Base-by-base conservation (phyloP, 805 yeast species). In the Alloascoidea hylecoeti region DNA sequence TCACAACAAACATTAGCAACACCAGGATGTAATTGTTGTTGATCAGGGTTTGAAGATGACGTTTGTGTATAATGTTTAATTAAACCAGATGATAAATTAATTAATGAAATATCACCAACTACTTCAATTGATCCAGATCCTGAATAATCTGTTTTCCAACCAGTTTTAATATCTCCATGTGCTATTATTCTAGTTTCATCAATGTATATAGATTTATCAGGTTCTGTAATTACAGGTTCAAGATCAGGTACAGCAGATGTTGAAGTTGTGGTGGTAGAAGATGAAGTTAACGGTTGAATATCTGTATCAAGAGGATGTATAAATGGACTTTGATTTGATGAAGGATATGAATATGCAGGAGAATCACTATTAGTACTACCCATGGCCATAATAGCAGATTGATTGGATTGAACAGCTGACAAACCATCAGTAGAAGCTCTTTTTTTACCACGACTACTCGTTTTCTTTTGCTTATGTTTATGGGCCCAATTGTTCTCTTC, bases 91-190 rank as follows among this genome's bases (percentile, higher is more conserved):
- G 30, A 9, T 9, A n/a, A 9, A 9, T 23, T 23, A 9, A 23
- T 9, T n/a, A 23, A n/a, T 9, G 13, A 9, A n/a, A 23, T 9
- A 9, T 23, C 13, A 23, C 13, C 30, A n/a, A 23, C 13, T 9
- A 86, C 55, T 55, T 85, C 95, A 42, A 88, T 77, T 39, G 72
- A 66, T 3, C 98, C 98, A 35, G 67, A 66, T n/a, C 30, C 30
- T 3, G 75, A 58, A 52, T 79, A 88, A 56, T 92, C 98, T 1
- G 92, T 75, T 55, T 92, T 92, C 99, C 99, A 92, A 3, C 99
- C 99, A 18, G 71, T 66, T 51, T 81, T 83, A 50, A 85, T 58
- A 42, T 83, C 95, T 6, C 96, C 96, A 39, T 75, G 70, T 9
- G 78, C 70, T 4, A 92, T 61, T 3, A 82, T 72, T 19, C 88